Evolutionary conservation across 2,329 filamentous ascomycete genomes (phyloP).

Genomic region (Colletotrichum musae): DNA sequence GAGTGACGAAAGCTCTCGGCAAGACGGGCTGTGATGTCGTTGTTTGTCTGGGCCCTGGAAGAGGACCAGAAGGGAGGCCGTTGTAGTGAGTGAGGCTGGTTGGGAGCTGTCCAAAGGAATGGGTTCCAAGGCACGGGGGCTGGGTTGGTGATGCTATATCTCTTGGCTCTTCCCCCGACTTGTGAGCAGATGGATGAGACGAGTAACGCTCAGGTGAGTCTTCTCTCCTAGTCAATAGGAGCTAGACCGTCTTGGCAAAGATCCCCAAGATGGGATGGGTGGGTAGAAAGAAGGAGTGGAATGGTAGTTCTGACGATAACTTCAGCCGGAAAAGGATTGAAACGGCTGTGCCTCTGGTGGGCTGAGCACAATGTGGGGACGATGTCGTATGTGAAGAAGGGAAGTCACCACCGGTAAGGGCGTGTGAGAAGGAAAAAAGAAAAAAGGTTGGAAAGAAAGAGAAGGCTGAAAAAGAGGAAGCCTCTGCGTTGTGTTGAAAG

Average conservation of each 20-base stretch:
- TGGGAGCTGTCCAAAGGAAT: slow-evolving; percentile 19
- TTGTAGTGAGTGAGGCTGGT: slow-evolving; percentile 22
- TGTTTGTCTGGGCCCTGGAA: slow-evolving; percentile 13
- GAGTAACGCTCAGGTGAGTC: slow-evolving; percentile 1
- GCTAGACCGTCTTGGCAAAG: slow-evolving; percentile 25
- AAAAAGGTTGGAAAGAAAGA: not conserved
- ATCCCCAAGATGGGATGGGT: slow-evolving; percentile 16
- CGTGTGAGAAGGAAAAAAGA: slow-evolving; percentile 13
- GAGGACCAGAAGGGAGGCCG: slow-evolving; percentile 7
- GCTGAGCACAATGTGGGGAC: slow-evolving; percentile 6
- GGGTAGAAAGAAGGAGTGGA: slow-evolving; percentile 28
- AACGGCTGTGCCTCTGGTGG: slow-evolving; percentile 34
- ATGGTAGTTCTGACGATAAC: slow-evolving; percentile 27
- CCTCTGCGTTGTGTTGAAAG: slow-evolving; percentile 10
- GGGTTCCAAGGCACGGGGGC: slow-evolving; percentile 15
- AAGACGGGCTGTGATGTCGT: slow-evolving; percentile 14
- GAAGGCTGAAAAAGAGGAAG: slow-evolving; percentile 15
- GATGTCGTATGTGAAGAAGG: slow-evolving; percentile 14
- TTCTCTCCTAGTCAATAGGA: slow-evolving; percentile 37
- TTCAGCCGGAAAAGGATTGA: slow-evolving; percentile 31
- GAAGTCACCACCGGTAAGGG: slow-evolving; percentile 27
- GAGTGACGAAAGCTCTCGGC: not conserved
- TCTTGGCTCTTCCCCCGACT: slow-evolving; percentile 12
- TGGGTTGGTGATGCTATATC: slow-evolving; percentile 15
- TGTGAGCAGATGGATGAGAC: not conserved